Percentiles rank a stretch among this genome's conserved stretches.
These are phyloP conservation scores for Selaginella moellendorffii DNA, from an alignment of 75 land plant species.

Conservation along the genomic window DNA sequence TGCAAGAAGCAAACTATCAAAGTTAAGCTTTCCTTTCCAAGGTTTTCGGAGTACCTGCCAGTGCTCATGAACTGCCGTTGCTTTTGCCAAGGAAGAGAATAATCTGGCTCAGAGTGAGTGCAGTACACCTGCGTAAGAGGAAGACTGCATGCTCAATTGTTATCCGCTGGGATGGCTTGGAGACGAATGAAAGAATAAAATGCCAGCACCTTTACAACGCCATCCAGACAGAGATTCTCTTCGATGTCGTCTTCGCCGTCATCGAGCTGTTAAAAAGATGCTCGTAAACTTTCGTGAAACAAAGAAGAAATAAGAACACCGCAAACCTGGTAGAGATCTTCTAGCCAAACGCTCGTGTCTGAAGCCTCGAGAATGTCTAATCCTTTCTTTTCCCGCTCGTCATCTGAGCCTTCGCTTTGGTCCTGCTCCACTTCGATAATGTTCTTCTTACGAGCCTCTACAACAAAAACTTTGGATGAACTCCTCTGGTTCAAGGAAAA, in stretches of 20 bases:
- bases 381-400: neutral
- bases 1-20: slow-evolving; percentile 20
- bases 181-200: slow-evolving; percentile 1
- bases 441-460: neutral
- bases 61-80: slow-evolving; percentile 81
- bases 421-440: neutral
- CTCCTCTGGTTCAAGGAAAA: too few relatives aligned
- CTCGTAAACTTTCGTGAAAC: too few relatives aligned
- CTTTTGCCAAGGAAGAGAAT: slow-evolving; percentile 98
- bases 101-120: slow-evolving; percentile 82
- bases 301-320: neutral
- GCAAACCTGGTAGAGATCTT: neutral
- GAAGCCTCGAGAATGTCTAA: neutral
- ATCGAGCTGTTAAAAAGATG: too few relatives aligned
- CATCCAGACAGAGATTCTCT: slow-evolving; percentile 54
- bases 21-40: slow-evolving; percentile 1
- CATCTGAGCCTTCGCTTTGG: too few relatives aligned
- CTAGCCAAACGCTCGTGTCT: neutral
- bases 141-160: neutral
- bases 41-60: slow-evolving; percentile 45
- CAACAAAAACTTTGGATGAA: too few relatives aligned
- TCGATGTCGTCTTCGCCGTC: slow-evolving; percentile 44
- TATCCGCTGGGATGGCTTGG: neutral
- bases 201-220: slow-evolving; percentile 64
- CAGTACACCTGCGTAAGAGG: slow-evolving; percentile 61